Evolutionary conservation across 768 basidiomycete genomes (phyloP), one percentile per base, ranked within the genome.

Genomic region (Hortiboletus flavorubellus): DNA sequence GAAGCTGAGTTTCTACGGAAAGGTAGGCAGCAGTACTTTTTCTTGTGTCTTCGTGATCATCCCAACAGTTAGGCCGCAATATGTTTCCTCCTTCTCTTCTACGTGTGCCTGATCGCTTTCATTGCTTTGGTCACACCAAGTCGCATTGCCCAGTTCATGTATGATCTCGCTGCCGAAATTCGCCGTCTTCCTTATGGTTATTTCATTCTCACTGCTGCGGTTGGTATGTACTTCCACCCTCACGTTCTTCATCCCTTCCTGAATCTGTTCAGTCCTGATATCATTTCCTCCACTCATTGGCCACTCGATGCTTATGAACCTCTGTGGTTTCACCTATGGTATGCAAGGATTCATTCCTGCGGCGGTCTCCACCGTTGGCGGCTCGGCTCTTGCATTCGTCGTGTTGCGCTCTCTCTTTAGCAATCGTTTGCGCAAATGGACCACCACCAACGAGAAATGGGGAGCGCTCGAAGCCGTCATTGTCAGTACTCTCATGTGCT

Each of bases 301-400:
- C 33, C 63, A 70, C 51, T 46, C 68, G 9, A 63, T 58, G 4
- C 54, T 73, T 40, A 63, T 83, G 30, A 84, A 86, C 12, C 67
- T 94, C 8, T 86, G 84, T 62, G 92, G 92, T 2, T 93, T 92
- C 69, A 86, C 89, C 2, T 93, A 89, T 62, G 91, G 92, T 43
- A 78, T 90, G 74, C 79, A 79, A 54, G 92, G 92, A 0, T 87
- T 89, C 71, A 77, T 76, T 59, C 79, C 93, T 54, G 83, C 85
- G 3, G 79, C 80, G 0, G 68, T 68, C 71, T 14, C 84, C 76
- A 87, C 88, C 18, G 52, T 92, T 29, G 53, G 82, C 2, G 91
- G 89, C 34, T 82, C 89, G 23, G 79, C 79, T 2, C 48, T 85
- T 9, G 79, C 76, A 5, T 93, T 93, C 64, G 53, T 82, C 29